Conservation (phyloP, 2,329 filamentous ascomycete genomes). For the Verticillium albo-atrum region DNA sequence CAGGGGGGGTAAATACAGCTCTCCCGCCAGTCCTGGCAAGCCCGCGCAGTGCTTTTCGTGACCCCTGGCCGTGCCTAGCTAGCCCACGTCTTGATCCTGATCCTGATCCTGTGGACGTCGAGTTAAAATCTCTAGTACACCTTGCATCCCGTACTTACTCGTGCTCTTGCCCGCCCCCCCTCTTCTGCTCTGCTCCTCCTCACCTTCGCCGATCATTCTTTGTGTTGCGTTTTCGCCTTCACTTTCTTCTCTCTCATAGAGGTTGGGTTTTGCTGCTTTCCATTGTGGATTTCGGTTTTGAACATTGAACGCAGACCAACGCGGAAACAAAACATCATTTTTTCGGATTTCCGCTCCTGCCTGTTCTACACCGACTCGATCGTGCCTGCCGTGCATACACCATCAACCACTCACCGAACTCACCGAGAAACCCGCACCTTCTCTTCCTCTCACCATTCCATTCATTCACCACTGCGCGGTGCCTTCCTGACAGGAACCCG, state of each 20-base stretch:
- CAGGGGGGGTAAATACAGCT: not conserved
- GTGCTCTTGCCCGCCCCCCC: not conserved
- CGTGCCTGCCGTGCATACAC: not conserved
- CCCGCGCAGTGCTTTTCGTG: not conserved
- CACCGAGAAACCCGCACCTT: not conserved
- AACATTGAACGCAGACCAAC: not conserved
- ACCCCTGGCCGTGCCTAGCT: slow-evolving; percentile 3
- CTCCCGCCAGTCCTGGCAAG: not conserved
- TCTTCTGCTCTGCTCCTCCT: not conserved
- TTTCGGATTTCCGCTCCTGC: not conserved
- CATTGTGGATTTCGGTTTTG: not conserved
- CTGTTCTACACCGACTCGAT: not conserved
- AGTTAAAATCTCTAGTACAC: not conserved
- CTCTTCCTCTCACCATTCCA: not conserved
- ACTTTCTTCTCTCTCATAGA: not conserved
- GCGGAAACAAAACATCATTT: not conserved
- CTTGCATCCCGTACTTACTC: not conserved
- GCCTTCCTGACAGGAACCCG: not conserved
- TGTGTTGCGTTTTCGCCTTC: not conserved
- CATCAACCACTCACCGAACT: not conserved
- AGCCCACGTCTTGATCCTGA: slow-evolving; percentile 1
- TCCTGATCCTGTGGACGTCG: not conserved
- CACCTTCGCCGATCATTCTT: slow-evolving; percentile 3
- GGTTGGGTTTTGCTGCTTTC: not conserved
- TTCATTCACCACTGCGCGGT: not conserved